Evolutionary conservation across 495 filamentous ascomycete genomes (phyloP), one percentile per base, ranked within the genome.

Genomic region (Xylaria sp.): DNA sequence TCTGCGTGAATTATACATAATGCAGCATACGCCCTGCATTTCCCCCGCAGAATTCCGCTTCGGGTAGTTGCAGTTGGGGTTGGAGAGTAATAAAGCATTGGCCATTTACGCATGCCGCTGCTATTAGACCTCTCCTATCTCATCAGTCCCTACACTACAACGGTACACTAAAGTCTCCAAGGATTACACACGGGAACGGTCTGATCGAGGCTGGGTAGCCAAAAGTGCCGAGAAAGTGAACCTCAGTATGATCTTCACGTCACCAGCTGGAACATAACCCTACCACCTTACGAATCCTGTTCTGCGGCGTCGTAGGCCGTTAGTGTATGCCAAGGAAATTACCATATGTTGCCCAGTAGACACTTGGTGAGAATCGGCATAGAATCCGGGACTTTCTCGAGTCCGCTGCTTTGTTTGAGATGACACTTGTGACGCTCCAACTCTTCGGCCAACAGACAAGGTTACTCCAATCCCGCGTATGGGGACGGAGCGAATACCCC

Each of bases 61-160:
- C 6, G 17, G 31, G 31, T 37, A 37, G 19, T 59, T 59, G 55
- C 15, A 37, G 31, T 8, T 59, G 19, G 17, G 29, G 8, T 37
- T 59, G 7, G 6, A 37, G 55, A 59, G 17, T 31, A 59, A 33
- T n/a, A 37, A 43, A 61, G 41, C 58, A 41, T 61, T 61, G 33
- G 58, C n/a, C 12, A 3, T 41, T 37, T 61, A 7, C 11, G n/a
- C n/a, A n/a, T 35, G 57, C 19, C 33, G 57, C 57, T 61, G 19
- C 57, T n/a, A 33, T 33, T 8, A 3, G 3, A n/a, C 29, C 8
- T 33, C 53, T 57, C 53, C 14, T 6, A 33, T 57, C 48, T 24
- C 12, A 41, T 11, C 12, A 41, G 40, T 41, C 3, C 35, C 1
- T 41, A 41, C 7, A 9, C 4, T 57, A 57, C 29, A 57, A 29